Evolutionary conservation across 2,329 filamentous ascomycete genomes (phyloP), one percentile per base, ranked within the genome.

Genomic region (Leptographium wingfieldii): DNA sequence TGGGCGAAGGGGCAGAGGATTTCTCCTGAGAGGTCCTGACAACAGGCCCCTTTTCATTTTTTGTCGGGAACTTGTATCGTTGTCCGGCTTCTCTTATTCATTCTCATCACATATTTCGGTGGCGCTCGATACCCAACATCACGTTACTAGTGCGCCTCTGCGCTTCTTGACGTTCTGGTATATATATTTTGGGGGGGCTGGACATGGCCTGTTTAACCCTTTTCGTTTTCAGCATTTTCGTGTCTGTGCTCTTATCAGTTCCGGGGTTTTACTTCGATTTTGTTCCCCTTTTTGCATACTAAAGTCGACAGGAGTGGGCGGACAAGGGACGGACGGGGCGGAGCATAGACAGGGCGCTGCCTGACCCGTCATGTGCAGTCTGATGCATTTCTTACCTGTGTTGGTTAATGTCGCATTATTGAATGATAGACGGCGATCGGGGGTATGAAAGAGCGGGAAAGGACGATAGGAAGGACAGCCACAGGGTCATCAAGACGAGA

Each of bases 1-100:
- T 64, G 54, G 60, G 64, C 55, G 64, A 65, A 56, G 62, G 27
- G 25, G 62, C 38, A 40, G 66, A 67, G 35, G 66, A 69, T 57
- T 69, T 69, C 59, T 68, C 67, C 27, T 67, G 62, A 65, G 54
- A 19, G 43, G 19, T 2, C 3, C 43, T 54, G 49, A 29, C 49
- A 16, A 5, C 25, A 11, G 53, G 25, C 29, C 25, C 11, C 19
- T 48, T 61, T 29, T 52, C 49, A 6, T 56, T 19, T 51, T 27
- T 16, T 9, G n/a, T 40, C 43, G 10, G 43, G 43, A 46, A 46
- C 43, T 46, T n/a, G 10, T 46, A 46, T 49, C 49, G 58, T 25
- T 22, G 52, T 51, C 52, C 19, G 19, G 22, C 27, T 33, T 16
- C 43, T n/a, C 16, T 48, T 16, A 1, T 54, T 54, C 38, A 16